Evolutionary conservation across 176 grass and related monocot species (phyloP).

Genomic region (Olyra latifolia): DNA sequence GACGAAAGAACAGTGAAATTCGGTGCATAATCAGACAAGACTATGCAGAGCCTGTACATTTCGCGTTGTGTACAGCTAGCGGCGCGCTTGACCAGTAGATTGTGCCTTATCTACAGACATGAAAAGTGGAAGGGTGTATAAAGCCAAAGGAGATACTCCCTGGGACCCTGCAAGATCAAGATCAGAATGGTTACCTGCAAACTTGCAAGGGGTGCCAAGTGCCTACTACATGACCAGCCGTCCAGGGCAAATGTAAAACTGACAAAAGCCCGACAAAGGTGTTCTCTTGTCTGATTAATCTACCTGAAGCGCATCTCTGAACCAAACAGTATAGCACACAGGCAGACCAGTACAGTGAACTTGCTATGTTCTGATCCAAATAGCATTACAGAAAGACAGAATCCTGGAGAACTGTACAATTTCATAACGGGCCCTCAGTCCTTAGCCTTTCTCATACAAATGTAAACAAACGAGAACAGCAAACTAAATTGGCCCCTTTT

Average conservation of each 20-base stretch:
- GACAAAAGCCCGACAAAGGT: slow-evolving; percentile 13
- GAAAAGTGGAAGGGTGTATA: slow-evolving; percentile 12
- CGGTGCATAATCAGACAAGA: slow-evolving; percentile 24
- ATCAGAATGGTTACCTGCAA: slow-evolving; percentile 29
- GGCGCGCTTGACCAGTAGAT: background rate
- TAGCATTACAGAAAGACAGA: background rate
- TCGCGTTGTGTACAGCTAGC: slow-evolving; percentile 14
- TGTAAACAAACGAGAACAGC: background rate
- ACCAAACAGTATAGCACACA: background rate
- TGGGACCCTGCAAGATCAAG: slow-evolving; percentile 26
- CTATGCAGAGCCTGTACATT: background rate
- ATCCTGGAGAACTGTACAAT: background rate
- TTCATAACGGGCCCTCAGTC: background rate
- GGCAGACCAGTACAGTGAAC: background rate
- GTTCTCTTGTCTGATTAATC: slow-evolving; percentile 14
- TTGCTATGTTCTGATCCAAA: background rate
- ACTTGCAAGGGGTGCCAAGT: slow-evolving; percentile 2
- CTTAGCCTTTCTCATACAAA: background rate
- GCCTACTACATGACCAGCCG: background rate
- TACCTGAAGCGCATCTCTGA: background rate
- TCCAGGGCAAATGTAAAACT: background rate
- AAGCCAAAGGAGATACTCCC: slow-evolving; percentile 43
- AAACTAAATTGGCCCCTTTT: background rate
- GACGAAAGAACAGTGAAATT: slow-evolving; percentile 19
- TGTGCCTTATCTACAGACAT: background rate